A percentile compares a stretch with the other conserved stretches of the same genome.
phyloP scores from a whole-genome alignment of 2,329 filamentous ascomycete species.

The Colletotrichum viniferum region DNA sequence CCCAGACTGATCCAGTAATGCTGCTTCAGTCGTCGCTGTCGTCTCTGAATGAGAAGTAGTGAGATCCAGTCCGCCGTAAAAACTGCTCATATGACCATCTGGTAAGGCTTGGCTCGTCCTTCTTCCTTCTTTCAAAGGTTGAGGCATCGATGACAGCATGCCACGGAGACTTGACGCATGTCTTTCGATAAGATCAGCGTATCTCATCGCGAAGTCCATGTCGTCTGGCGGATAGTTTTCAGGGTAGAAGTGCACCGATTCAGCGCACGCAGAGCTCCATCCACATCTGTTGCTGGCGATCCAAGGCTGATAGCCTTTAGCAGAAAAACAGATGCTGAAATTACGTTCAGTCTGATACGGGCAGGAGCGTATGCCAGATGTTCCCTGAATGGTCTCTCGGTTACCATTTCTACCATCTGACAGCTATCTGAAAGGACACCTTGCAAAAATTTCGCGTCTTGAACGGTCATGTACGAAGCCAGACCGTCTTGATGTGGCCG shows the following conservation, averaged over 20 bases:
- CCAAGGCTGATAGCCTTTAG: slow-evolving; percentile 25
- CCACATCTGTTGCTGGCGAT: slow-evolving; percentile 20
- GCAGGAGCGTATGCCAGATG: slow-evolving; percentile 23
- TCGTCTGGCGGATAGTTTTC: slow-evolving; percentile 22
- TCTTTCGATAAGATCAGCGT: slow-evolving; percentile 26
- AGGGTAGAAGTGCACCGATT: slow-evolving; percentile 23
- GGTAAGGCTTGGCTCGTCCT: neutral
- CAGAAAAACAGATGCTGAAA: slow-evolving; percentile 26
- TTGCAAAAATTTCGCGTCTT: slow-evolving; percentile 24
- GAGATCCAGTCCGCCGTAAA: neutral
- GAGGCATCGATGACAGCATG: neutral
- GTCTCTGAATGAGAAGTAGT: neutral
- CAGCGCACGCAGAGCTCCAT: slow-evolving; percentile 12
- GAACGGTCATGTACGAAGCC: slow-evolving; percentile 18
- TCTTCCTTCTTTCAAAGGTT: neutral
- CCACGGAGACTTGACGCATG: slow-evolving; percentile 11
- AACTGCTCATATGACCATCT: neutral
- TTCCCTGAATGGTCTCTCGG: slow-evolving; percentile 9
- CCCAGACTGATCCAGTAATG: neutral
- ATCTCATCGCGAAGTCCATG: slow-evolving; percentile 28
- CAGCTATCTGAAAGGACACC: slow-evolving; percentile 25
- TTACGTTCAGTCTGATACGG: slow-evolving; percentile 23
- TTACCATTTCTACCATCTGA: slow-evolving; percentile 20
- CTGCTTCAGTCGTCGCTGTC: neutral
- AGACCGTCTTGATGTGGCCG: slow-evolving; percentile 13